Evolutionary conservation across 2,329 filamentous ascomycete genomes (phyloP), one percentile per base, ranked within the genome.

Genomic region (Furcasterigmium sp.): DNA sequence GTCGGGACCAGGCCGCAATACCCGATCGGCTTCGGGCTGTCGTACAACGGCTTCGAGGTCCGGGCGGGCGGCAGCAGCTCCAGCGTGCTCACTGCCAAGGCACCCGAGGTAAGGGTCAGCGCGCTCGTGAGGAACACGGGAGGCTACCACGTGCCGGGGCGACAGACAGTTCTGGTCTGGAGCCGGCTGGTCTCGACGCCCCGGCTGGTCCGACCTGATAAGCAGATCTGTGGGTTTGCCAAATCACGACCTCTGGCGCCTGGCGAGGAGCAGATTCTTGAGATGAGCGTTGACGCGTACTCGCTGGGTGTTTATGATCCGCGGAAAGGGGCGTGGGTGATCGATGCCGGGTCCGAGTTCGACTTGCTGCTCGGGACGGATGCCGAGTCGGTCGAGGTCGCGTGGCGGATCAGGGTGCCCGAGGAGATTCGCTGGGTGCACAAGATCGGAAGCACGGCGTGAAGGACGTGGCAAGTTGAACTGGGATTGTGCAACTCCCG

Each of bases 1-100:
- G 68, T 72, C 13, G 69, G 77, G 32, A 69, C 78, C 5, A 28
- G 26, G 11, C 17, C 38, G 4, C 39, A 46, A 2, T 55, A 47
- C 15, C 52, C 51, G 6, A 39, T 55, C 5, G 53, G 51, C 0
- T 55, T 47, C 39, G 53, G 53, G 3, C 20, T 53, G 3, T 55
- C 52, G 1, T 56, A 56, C 29, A 53, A 17, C 15, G 5, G 18
- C 3, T 34, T 34, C 30, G 18, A 5, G 5, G 30, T 17, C 3
- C 3, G 5, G n/a, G 14, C 30, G 5, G 30, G 30, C 30, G 9
- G 8, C 30, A 17, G 15, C 30, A 34, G 30, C n/a, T 34, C 30
- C 7, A 17, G 8, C 30, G n/a, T 34, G 8, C 30, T 34, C 10
- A 6, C 11, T 11, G 10, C n/a, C 7, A 7, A 26, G n/a, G 30